Percentiles rank a stretch among this genome's conserved stretches.
Conservation (phyloP, 1,284 basidiomycete species). For the Malassezia japonica region DNA sequence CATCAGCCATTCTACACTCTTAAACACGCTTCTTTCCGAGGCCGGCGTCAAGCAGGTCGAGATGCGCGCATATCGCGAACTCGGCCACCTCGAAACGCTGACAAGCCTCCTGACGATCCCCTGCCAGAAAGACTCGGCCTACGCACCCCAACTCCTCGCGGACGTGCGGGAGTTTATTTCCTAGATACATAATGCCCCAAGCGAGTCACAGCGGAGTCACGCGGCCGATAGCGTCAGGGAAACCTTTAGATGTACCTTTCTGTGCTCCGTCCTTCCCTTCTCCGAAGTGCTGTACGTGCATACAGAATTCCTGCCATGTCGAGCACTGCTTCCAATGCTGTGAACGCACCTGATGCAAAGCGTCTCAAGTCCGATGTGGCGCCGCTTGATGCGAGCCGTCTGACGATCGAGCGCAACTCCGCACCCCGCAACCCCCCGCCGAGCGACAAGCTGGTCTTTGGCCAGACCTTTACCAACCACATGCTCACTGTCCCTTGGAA, state of each 20-base stretch:
- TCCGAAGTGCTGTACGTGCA: too few relatives aligned
- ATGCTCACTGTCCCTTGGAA: slow-evolving; percentile 82
- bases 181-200: not conserved
- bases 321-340: too few relatives aligned
- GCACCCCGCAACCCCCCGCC: slow-evolving; percentile 49
- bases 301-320: too few relatives aligned
- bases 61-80: slow-evolving; percentile 45
- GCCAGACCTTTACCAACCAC: slow-evolving; percentile 67
- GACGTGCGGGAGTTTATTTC: not conserved
- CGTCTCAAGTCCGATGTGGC: not conserved
- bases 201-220: too few relatives aligned
- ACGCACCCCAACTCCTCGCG: not conserved
- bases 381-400: slow-evolving; percentile 12
- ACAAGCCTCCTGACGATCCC: not conserved
- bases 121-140: not conserved
- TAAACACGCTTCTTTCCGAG: slow-evolving; percentile 49
- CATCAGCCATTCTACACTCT: slow-evolving; percentile 47
- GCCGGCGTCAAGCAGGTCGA: slow-evolving; percentile 47
- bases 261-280: too few relatives aligned
- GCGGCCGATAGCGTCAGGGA: too few relatives aligned
- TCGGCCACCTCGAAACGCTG: slow-evolving; percentile 33
- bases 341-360: too few relatives aligned
- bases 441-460: slow-evolving; percentile 52
- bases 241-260: too few relatives aligned
- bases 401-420: slow-evolving; percentile 18